Evolutionary conservation across 441 rosid genomes (phyloP), one percentile per base, ranked within the genome.

Genomic region (Theobroma grandiflorum): DNA sequence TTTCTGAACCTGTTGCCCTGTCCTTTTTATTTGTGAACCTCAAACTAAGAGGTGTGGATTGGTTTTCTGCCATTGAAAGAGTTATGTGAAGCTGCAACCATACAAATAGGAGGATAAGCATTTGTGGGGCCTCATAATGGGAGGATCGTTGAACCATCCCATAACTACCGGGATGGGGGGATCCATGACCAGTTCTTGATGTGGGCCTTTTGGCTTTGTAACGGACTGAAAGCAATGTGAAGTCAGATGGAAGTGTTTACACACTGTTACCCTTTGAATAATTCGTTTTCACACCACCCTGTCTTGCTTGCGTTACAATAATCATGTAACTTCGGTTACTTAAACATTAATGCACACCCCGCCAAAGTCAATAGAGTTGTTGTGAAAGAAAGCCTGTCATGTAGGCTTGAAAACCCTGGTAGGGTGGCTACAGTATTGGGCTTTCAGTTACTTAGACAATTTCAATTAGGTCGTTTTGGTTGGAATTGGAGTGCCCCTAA

Each of bases 71-170:
- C 8, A 61, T 61, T 31, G 40, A 31, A 64, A 15, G 22, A 64
- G 45, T 35, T 14, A 5, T 12, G 40, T 0, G 37, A 63, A 63
- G 43, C 43, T 43, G 72, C 43, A 62, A 43, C 72, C 16, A 67
- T 42, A 43, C 52, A 42, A 43, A 67, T 67, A 67, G 18, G 70
- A 65, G 70, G 49, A 9, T 42, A n/a, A 66, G 49, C 31, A 7
- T 38, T 66, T 33, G 31, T 49, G 47, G 45, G 71, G 45, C 15
- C 59, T 12, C 38, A 71, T 26, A 49, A 71, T 71, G 7, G 59
- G 9, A 72, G 83, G 16, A 38, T n/a, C 12, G 18, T 80, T 70
- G 62, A 80, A 58, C 75, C 79, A 66, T 45, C 79, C 73, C 79
- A 37, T 37, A 64, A 64, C 69, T 3, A 65, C 79, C 43, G 70